phyloP scores from a whole-genome alignment of 352 stramenopile genomes.

The Globisporangium cylindrosporum region DNA sequence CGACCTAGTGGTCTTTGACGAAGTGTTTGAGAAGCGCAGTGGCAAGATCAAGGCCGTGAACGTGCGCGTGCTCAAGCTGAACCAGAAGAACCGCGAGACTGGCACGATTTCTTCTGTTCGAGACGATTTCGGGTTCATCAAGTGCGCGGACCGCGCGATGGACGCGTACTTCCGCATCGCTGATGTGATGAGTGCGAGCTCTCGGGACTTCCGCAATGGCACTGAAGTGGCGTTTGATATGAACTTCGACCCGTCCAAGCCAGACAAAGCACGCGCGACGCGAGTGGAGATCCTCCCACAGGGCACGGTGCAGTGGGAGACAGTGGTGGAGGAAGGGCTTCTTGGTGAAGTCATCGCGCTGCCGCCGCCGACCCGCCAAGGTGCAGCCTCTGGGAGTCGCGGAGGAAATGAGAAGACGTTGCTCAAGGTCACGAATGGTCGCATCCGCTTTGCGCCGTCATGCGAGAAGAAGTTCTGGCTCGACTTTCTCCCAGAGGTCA shows the following conservation, averaged over 20 bases:
- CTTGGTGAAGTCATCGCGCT: slow-evolving; percentile 43
- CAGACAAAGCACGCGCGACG: slow-evolving; percentile 53
- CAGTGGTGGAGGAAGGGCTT: slow-evolving; percentile 33
- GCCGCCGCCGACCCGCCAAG: slow-evolving; percentile 32
- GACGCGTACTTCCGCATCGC: slow-evolving; percentile 81
- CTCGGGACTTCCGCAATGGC: slow-evolving; percentile 43
- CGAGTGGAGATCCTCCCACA: slow-evolving; percentile 57
- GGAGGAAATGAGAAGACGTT: slow-evolving; percentile 31
- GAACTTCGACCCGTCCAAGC: slow-evolving; percentile 34
- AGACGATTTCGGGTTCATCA: slow-evolving; percentile 84
- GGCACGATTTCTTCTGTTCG: slow-evolving; percentile 69
- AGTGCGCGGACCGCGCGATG: slow-evolving; percentile 56
- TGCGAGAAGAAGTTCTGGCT: slow-evolving; percentile 46
- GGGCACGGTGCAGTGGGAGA: slow-evolving; percentile 67
- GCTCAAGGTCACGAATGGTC: slow-evolving; percentile 35
- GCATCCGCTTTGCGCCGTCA: slow-evolving; percentile 36
- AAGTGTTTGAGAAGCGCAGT: slow-evolving; percentile 69
- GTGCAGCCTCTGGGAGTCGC: slow-evolving; percentile 22
- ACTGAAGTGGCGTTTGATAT: slow-evolving; percentile 78
- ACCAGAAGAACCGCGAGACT: slow-evolving; percentile 63
- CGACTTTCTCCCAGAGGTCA: slow-evolving; percentile 59
- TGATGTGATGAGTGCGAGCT: slow-evolving; percentile 59
- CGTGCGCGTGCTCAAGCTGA: slow-evolving; percentile 57
- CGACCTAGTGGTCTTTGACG: slow-evolving; percentile 65
- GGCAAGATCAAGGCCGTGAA: slow-evolving; percentile 56